Evolutionary conservation across 1,284 basidiomycete species (phyloP).

Genomic region (Anthracocystis setariae): DNA sequence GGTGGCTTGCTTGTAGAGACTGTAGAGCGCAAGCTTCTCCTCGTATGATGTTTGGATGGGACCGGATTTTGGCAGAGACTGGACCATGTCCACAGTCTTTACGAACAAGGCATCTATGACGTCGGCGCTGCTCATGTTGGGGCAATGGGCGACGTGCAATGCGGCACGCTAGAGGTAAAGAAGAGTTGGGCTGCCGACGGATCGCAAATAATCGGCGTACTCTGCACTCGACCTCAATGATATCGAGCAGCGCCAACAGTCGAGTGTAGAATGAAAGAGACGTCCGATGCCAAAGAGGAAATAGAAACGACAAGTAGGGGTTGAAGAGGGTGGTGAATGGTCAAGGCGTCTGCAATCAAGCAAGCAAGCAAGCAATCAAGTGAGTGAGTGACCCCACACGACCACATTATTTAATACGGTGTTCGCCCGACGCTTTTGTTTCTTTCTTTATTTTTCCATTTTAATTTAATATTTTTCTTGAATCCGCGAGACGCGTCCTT

Average conservation of each 20-base stretch:
- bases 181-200: background rate
- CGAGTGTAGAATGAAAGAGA: background rate
- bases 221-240: background rate
- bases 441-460: too few relatives aligned
- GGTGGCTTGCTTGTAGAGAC: constrained; percentile 74
- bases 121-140: constrained; percentile 63
- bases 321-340: too few relatives aligned
- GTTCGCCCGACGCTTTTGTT: too few relatives aligned
- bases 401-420: too few relatives aligned
- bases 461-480: too few relatives aligned
- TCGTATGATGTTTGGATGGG: constrained; percentile 97
- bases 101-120: constrained; percentile 77
- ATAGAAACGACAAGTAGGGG: too few relatives aligned
- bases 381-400: constrained; percentile 28
- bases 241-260: background rate
- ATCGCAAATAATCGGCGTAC: background rate
- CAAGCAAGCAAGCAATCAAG: too few relatives aligned
- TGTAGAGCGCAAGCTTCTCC: constrained; percentile 91
- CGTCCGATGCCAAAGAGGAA: background rate
- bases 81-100: constrained; percentile 92
- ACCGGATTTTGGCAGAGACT: constrained; percentile 86
- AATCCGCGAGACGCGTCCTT: constrained; percentile 21
- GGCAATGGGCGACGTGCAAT: background rate
- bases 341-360: too few relatives aligned
- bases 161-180: background rate